Evolutionary conservation across 768 basidiomycete genomes (phyloP).

Genomic region (Podaxis sp.): DNA sequence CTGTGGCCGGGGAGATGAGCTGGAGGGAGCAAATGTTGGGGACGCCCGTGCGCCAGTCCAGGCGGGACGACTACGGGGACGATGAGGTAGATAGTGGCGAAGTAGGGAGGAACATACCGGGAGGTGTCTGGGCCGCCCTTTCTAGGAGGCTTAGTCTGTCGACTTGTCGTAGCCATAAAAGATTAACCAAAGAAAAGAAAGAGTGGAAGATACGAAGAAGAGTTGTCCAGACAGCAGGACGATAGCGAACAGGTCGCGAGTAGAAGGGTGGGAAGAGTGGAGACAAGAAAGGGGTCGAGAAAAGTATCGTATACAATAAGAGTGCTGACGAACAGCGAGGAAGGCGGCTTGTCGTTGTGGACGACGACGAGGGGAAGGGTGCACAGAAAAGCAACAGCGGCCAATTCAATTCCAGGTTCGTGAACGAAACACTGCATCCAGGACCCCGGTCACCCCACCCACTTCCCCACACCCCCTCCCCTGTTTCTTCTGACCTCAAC

Average conservation of each 20-base stretch:
- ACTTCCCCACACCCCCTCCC: neutral
- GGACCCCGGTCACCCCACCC: conserved; percentile 9
- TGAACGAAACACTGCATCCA: neutral
- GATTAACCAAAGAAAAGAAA: conserved; percentile 29
- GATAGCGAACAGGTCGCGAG: conserved; percentile 30
- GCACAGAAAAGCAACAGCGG: conserved; percentile 11
- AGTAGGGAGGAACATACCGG: conserved; percentile 34
- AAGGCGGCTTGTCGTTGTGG: conserved; percentile 19
- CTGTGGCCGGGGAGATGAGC: conserved; percentile 36
- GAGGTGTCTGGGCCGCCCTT: conserved; percentile 63
- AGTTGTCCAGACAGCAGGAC: conserved; percentile 40
- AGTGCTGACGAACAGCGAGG: conserved; percentile 14
- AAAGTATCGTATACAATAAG: conserved; percentile 19
- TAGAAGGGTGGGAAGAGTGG: conserved; percentile 20
- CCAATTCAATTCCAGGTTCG: conserved; percentile 11
- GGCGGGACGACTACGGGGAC: conserved; percentile 42
- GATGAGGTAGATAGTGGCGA: conserved; percentile 15
- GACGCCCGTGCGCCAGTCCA: conserved; percentile 72
- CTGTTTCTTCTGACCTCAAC: neutral
- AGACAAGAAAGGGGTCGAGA: conserved; percentile 22
- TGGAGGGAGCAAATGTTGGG: conserved; percentile 65
- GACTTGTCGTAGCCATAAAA: conserved; percentile 62
- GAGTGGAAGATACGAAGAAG: conserved; percentile 27
- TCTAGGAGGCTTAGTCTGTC: conserved; percentile 63
- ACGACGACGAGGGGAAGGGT: conserved; percentile 20